phyloP scores from a whole-genome alignment of 1,284 basidiomycete genomes.

The Sporisorium sorghi region DNA sequence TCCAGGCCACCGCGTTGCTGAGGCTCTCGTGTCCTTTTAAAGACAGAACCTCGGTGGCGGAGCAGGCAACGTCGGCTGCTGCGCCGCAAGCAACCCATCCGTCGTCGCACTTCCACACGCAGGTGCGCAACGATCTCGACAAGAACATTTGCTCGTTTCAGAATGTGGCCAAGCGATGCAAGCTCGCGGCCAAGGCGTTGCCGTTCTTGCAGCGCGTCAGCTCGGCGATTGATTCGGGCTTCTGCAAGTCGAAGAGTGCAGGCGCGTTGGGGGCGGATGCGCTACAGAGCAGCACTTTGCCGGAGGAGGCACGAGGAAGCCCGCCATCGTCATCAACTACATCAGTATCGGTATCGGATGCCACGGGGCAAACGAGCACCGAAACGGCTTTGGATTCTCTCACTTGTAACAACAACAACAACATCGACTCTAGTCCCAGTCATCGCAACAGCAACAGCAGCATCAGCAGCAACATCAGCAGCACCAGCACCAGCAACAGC shows the following conservation, averaged over 20 bases:
- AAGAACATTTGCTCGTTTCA: conserved; percentile 39
- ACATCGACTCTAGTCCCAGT: conserved; percentile 3
- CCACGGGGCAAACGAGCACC: neutral
- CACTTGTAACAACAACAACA: conserved; percentile 21
- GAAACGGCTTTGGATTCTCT: neutral
- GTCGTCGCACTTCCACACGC: conserved; percentile 17
- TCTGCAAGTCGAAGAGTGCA: conserved; percentile 11
- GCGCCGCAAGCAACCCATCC: neutral
- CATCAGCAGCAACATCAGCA: conserved; percentile 4
- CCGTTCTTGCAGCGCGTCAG: conserved; percentile 36
- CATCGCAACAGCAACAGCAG: conserved; percentile 13
- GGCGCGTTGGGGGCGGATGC: neutral
- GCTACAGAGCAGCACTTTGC: conserved; percentile 5
- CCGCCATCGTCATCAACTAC: neutral
- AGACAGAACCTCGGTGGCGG: neutral
- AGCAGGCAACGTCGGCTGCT: neutral
- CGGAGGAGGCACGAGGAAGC: neutral
- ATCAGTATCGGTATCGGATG: neutral
- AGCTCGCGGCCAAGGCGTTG: conserved; percentile 35
- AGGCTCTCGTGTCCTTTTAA: conserved; percentile 16
- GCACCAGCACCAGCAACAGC: neutral
- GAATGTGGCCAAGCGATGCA: conserved; percentile 37
- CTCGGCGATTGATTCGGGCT: conserved; percentile 25
- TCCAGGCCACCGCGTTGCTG: conserved; percentile 37
- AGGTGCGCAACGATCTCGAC: conserved; percentile 30